Evolutionary conservation across 2,329 filamentous ascomycete genomes (phyloP).

Genomic region (Sporothrix sp.): DNA sequence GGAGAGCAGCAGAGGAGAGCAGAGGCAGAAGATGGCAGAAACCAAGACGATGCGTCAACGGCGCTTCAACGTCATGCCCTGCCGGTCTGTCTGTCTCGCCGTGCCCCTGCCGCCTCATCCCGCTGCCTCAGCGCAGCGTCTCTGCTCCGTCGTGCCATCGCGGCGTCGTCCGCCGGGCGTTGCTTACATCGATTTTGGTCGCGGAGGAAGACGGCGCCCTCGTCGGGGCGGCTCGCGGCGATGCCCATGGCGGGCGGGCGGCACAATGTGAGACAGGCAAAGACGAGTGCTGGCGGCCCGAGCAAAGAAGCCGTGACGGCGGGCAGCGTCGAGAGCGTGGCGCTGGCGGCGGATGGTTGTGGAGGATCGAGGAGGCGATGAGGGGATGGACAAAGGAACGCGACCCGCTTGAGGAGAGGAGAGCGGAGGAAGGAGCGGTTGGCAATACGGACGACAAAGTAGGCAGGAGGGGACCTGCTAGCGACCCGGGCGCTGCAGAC

Average conservation of each 20-base stretch:
- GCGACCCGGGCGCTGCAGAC: too few relatives aligned
- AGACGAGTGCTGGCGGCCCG: not conserved
- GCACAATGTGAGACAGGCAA: not conserved
- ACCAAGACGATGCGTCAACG: too few relatives aligned
- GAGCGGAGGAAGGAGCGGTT: slow-evolving; percentile 3
- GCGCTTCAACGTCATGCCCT: too few relatives aligned
- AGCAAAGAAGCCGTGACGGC: not conserved
- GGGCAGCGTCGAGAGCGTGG: not conserved
- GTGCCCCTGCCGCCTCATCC: not conserved
- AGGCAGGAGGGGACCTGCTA: slow-evolving; percentile 3
- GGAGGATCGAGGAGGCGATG: not conserved
- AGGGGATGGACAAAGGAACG: slow-evolving; percentile 1
- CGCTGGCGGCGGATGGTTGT: not conserved
- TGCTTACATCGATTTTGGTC: slow-evolving; percentile 83
- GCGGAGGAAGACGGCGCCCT: slow-evolving; percentile 73
- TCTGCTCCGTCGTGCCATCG: not conserved
- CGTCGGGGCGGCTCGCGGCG: slow-evolving; percentile 80
- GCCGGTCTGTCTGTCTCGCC: not conserved
- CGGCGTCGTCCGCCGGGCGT: not conserved
- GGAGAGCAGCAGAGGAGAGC: too few relatives aligned
- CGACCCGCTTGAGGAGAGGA: not conserved
- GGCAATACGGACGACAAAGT: slow-evolving; percentile 6
- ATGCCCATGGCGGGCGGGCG: slow-evolving; percentile 63
- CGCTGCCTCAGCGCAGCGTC: too few relatives aligned
- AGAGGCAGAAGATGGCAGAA: too few relatives aligned